These are phyloP conservation scores for Eutypella sp. DNA, from an alignment of 2,329 filamentous ascomycete genomes.

Conservation along the genomic window DNA sequence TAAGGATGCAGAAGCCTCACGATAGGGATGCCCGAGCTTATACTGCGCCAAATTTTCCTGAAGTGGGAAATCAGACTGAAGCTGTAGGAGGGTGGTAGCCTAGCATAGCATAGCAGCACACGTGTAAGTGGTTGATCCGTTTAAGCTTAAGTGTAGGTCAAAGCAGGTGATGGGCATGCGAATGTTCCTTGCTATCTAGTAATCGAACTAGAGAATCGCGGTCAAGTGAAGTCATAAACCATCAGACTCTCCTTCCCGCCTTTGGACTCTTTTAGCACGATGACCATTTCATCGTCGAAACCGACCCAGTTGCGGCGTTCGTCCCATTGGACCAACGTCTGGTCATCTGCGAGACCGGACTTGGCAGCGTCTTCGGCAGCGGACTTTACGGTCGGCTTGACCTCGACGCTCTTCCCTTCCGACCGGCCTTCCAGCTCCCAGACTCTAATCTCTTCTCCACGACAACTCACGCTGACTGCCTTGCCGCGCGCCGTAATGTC, in stretches of 20 bases:
- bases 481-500: slow-evolving; percentile 81
- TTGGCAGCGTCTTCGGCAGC: slow-evolving; percentile 15
- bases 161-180: too few relatives aligned
- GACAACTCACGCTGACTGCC: slow-evolving; percentile 79
- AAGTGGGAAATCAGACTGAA: too few relatives aligned
- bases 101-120: too few relatives aligned
- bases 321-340: slow-evolving; percentile 29
- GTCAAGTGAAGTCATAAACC: slow-evolving; percentile 76
- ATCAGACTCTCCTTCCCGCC: slow-evolving; percentile 68
- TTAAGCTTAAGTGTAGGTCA: too few relatives aligned
- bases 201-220: too few relatives aligned
- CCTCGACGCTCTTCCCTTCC: slow-evolving; percentile 44
- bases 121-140: too few relatives aligned
- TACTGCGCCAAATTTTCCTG: too few relatives aligned
- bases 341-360: slow-evolving; percentile 1
- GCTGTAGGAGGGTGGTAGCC: too few relatives aligned
- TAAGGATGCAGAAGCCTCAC: too few relatives aligned
- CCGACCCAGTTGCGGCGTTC: slow-evolving; percentile 64
- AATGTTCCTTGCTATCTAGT: too few relatives aligned
- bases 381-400: slow-evolving; percentile 35
- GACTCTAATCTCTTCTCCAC: slow-evolving; percentile 74
- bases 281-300: slow-evolving; percentile 89
- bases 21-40: too few relatives aligned
- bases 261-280: slow-evolving; percentile 69
- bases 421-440: slow-evolving; percentile 82